Conservation (phyloP, 345 rosid species). For the Brassica nigra region DNA sequence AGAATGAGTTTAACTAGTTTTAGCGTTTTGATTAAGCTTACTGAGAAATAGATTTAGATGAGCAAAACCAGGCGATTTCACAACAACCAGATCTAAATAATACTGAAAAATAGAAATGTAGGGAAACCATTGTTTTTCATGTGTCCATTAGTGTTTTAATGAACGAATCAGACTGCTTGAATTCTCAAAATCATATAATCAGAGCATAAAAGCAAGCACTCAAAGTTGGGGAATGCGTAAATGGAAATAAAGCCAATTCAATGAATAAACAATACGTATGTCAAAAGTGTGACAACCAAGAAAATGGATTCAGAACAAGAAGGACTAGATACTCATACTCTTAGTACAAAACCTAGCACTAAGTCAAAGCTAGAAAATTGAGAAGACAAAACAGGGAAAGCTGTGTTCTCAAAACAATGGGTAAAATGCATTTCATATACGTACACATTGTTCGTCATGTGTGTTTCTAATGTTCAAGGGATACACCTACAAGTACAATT, state of each 20-base stretch:
- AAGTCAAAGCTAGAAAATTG: neutral
- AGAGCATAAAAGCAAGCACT: neutral
- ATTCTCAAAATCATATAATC: neutral
- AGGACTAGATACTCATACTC: neutral
- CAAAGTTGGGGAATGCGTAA: neutral
- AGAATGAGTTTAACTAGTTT: neutral
- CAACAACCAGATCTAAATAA: neutral
- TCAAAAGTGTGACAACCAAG: neutral
- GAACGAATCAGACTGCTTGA: neutral
- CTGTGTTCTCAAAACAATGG: neutral
- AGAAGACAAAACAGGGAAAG: constrained; percentile 12
- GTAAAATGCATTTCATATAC: neutral
- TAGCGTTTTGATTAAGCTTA: neutral
- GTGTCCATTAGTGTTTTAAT: neutral
- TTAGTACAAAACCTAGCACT: neutral
- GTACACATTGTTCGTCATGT: neutral
- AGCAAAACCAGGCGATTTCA: neutral
- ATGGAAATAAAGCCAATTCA: neutral
- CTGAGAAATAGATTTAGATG: neutral
- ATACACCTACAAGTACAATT: neutral
- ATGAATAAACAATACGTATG: neutral
- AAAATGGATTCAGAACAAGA: neutral
- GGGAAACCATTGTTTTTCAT: neutral
- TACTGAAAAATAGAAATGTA: neutral
- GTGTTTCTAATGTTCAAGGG: neutral